Evolutionary conservation across 2,329 filamentous ascomycete species (phyloP).

Genomic region (Cyphellophora attinorum): DNA sequence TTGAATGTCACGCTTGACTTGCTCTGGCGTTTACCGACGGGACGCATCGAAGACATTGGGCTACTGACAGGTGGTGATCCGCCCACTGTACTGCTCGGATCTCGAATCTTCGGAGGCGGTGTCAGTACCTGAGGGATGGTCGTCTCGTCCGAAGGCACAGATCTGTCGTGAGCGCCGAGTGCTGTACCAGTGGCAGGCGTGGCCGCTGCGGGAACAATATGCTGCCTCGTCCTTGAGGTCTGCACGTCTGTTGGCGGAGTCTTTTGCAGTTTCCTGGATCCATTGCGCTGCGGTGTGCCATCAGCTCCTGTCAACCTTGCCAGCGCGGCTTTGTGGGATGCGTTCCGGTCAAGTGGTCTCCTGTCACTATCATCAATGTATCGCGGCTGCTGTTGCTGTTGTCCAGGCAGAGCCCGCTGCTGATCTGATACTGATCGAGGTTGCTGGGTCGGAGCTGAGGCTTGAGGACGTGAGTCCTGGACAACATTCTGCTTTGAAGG

Average conservation of each 20-base stretch:
- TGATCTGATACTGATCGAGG: neutral
- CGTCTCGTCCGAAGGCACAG: too few relatives aligned
- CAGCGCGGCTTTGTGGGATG: constrained; percentile 19
- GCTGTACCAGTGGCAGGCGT: neutral
- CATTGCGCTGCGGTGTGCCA: constrained; percentile 4
- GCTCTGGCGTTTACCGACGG: constrained; percentile 2
- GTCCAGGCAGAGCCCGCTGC: neutral
- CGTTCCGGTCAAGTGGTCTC: constrained; percentile 15
- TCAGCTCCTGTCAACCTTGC: constrained; percentile 15
- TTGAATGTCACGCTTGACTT: constrained; percentile 35
- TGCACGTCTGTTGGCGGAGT: constrained; percentile 3
- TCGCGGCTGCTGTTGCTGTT: neutral
- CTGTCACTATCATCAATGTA: neutral
- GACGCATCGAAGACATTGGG: neutral
- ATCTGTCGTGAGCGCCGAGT: too few relatives aligned
- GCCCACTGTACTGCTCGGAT: neutral
- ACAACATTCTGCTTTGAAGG: neutral
- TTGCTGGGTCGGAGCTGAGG: constrained; percentile 1
- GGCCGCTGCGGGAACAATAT: neutral
- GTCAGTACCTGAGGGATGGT: neutral
- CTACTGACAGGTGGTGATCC: neutral
- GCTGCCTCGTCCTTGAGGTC: neutral
- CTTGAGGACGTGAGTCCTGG: too few relatives aligned
- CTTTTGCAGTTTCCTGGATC: constrained; percentile 14
- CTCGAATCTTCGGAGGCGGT: neutral